Conservation (phyloP, 768 basidiomycete species). For the Tricholoma furcatifolium region DNA sequence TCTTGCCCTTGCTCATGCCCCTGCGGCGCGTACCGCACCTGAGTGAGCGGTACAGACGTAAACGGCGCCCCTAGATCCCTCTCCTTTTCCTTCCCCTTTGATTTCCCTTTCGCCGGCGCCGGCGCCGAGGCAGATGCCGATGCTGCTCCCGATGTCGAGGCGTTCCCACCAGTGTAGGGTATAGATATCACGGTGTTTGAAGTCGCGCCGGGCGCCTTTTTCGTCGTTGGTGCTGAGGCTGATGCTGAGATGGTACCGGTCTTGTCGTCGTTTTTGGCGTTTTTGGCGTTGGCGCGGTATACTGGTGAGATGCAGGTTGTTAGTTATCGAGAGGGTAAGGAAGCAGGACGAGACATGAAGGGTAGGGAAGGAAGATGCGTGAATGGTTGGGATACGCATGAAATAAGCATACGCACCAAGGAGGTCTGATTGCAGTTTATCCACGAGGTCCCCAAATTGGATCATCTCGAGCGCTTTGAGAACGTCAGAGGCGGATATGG, state of each 20-base stretch:
- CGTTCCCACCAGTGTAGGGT: too few species aligned
- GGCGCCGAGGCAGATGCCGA: neutral
- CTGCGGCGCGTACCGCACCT: neutral
- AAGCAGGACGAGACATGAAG: conserved; percentile 62
- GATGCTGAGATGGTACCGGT: too few species aligned
- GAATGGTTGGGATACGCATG: neutral
- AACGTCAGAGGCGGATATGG: conserved; percentile 87
- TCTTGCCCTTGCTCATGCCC: too few species aligned
- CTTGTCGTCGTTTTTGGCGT: too few species aligned
- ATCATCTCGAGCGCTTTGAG: conserved; percentile 81
- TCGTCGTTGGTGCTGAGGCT: too few species aligned
- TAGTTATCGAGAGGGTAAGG: conserved; percentile 8
- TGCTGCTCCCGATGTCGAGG: too few species aligned
- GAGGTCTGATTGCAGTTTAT: conserved; percentile 62
- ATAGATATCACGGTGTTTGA: too few species aligned
- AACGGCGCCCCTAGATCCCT: conserved; percentile 30
- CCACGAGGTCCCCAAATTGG: conserved; percentile 71
- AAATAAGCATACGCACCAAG: conserved; percentile 40
- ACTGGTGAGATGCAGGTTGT: too few species aligned
- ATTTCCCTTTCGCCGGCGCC: conserved; percentile 16
- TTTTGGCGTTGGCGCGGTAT: too few species aligned
- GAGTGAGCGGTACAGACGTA: conserved; percentile 26
- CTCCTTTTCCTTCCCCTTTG: conserved; percentile 38
- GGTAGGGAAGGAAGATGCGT: neutral
- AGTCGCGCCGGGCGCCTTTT: too few species aligned